A percentile compares a stretch with the other conserved stretches of the same genome.
phyloP scores from a whole-genome alignment of 208 protist species.

The Balamuthia mandrillaris region DNA sequence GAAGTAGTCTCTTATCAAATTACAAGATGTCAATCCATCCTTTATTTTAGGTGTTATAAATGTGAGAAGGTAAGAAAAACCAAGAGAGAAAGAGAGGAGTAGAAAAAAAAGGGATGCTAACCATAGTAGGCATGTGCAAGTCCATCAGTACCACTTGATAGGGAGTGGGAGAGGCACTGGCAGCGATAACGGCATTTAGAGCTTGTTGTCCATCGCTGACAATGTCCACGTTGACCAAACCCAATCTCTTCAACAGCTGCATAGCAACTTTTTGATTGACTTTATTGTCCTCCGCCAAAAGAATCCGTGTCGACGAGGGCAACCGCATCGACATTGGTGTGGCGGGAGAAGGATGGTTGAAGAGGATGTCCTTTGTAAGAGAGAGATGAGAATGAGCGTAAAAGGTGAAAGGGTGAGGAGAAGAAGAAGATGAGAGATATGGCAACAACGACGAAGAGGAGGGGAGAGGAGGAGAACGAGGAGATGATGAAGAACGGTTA shows the following conservation, averaged over 20 bases:
- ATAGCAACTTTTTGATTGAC: constrained; percentile 36
- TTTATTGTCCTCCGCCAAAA: constrained; percentile 20
- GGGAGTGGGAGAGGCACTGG: background rate
- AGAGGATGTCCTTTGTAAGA: background rate
- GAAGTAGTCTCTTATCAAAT: too few species aligned
- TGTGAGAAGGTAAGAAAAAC: too few species aligned
- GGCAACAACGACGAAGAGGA: background rate
- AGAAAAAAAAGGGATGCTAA: too few species aligned
- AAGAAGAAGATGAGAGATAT: background rate
- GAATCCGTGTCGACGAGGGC: background rate
- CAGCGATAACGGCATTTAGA: too few species aligned
- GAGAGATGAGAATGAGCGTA: background rate
- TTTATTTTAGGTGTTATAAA: too few species aligned
- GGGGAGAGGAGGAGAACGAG: background rate
- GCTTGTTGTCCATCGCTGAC: too few species aligned
- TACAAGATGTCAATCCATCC: too few species aligned
- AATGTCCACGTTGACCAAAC: background rate
- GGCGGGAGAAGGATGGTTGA: background rate
- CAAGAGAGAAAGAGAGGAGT: too few species aligned
- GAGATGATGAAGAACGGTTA: background rate
- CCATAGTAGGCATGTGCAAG: constrained; percentile 10
- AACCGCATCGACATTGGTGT: too few species aligned
- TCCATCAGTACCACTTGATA: constrained; percentile 10
- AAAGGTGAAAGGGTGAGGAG: background rate
- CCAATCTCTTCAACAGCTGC: background rate